Conservation (phyloP, 352 stramenopile species). For the Globisporangium nodosum region DNA sequence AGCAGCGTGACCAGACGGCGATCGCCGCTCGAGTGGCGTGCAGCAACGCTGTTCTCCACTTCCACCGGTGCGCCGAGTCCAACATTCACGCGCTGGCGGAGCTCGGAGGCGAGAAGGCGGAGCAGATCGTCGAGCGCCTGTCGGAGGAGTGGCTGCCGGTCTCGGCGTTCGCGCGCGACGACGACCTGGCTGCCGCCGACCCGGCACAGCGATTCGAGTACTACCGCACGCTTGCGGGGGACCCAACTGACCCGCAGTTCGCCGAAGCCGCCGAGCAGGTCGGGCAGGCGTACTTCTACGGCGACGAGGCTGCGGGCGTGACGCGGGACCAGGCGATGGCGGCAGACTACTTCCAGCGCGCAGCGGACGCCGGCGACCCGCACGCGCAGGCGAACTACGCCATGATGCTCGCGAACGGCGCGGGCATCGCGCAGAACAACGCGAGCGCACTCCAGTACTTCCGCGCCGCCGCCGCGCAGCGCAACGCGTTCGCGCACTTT, state of each 20-base stretch:
- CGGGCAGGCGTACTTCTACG: conserved; percentile 70
- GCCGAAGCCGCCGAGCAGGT: conserved; percentile 53
- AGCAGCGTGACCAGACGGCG: neutral
- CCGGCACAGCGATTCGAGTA: conserved; percentile 55
- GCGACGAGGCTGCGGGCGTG: conserved; percentile 52
- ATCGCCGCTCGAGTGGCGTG: conserved; percentile 16
- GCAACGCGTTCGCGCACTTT: conserved; percentile 58
- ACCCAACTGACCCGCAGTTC: conserved; percentile 57
- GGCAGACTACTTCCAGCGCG: conserved; percentile 55
- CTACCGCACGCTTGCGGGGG: conserved; percentile 49
- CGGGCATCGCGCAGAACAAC: conserved; percentile 54
- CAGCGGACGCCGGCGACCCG: conserved; percentile 57
- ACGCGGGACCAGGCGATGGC: conserved; percentile 39
- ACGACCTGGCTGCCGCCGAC: conserved; percentile 23
- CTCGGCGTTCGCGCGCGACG: conserved; percentile 19
- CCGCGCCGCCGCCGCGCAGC: conserved; percentile 39
- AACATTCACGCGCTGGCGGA: conserved; percentile 51
- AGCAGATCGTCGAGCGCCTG: conserved; percentile 34
- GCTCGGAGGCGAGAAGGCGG: conserved; percentile 33
- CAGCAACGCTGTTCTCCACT: conserved; percentile 35
- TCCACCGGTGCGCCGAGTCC: conserved; percentile 46
- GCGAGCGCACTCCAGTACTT: conserved; percentile 60
- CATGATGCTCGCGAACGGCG: conserved; percentile 64
- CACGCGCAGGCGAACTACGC: conserved; percentile 65
- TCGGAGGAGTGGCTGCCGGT: conserved; percentile 36